Base-by-base conservation (phyloP, 2,329 filamentous ascomycete species). In the Penicillium sp. region DNA sequence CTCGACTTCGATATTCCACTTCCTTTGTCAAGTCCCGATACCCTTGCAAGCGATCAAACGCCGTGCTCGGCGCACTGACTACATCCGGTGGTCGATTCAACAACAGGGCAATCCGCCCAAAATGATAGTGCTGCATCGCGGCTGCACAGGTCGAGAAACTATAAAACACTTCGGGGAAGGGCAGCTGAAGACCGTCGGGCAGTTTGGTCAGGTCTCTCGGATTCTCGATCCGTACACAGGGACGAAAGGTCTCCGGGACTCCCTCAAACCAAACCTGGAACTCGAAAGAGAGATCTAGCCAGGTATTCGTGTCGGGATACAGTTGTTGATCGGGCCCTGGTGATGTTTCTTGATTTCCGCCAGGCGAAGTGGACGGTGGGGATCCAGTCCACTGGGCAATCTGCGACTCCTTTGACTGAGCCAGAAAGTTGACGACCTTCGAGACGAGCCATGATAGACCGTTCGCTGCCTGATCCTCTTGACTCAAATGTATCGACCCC, bases 51-150 rank as follows among this genome's bases (percentile, higher is more conserved):
- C 84, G 79, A 57, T 80, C 80, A 46, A 79, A 81, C 0, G 85
- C 75, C 3, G 81, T 84, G 21, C 79, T 80, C 21, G 79, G 76
- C 3, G 76, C 78, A 47, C 78, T 79, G 3, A 83, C 81, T 0
- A 80, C 82, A 55, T 87, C 81, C 16, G 81, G 78, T 1, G 83
- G 84, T 56, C 83, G 81, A 64, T 88, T 87, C 60, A 87, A 79
- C 13, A 86, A 77, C 0, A 89, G 69, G 4, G 87, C 78, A 11
- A 88, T 84, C 44, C 83, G 80, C 1, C 84, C 84, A 76, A 88
- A 87, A 64, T 88, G 83, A 61, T 87, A 88, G 57, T 81, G 81
- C 64, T 87, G 85, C 80, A 88, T 87, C 0, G 85, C 82, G 4
- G 84, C 82, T 0, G 84, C 85, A 68, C 84, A 88, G 70, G 86